These are phyloP conservation scores for Quillaja saponaria DNA, from an alignment of 306 rosid genomes.

Conservation along the genomic window DNA sequence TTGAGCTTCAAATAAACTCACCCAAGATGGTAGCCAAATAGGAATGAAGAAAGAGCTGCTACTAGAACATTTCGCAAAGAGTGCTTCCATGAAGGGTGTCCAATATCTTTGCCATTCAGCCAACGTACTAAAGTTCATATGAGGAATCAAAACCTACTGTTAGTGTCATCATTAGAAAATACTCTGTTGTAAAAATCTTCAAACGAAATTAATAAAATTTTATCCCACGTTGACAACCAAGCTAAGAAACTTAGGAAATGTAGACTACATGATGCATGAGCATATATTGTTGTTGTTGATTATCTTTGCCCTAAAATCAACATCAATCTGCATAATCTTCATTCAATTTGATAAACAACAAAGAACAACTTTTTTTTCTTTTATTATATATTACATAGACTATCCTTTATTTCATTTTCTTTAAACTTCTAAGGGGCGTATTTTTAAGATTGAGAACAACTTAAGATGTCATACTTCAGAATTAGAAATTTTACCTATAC, in stretches of 20 bases:
- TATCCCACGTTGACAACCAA: slow-evolving; percentile 6
- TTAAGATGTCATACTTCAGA: too few relatives aligned
- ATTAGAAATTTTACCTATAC: too few relatives aligned
- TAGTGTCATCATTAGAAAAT: slow-evolving; percentile 29
- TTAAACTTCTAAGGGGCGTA: too few relatives aligned
- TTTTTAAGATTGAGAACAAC: too few relatives aligned
- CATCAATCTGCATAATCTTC: not conserved
- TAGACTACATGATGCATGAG: slow-evolving; percentile 1
- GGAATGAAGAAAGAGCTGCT: slow-evolving; percentile 71
- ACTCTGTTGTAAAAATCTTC: not conserved
- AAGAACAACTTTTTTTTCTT: too few relatives aligned
- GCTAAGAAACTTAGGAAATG: not conserved
- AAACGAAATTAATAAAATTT: not conserved
- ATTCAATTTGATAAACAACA: too few relatives aligned
- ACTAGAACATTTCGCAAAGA: slow-evolving; percentile 66
- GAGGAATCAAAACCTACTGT: slow-evolving; percentile 30
- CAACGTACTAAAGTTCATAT: slow-evolving; percentile 39
- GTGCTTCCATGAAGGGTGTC: slow-evolving; percentile 59
- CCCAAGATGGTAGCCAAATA: slow-evolving; percentile 89
- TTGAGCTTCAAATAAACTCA: slow-evolving; percentile 38
- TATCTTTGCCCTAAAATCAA: slow-evolving; percentile 3
- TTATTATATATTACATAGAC: too few relatives aligned
- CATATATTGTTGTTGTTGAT: slow-evolving; percentile 15
- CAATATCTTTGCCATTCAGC: slow-evolving; percentile 46
- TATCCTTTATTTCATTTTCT: too few relatives aligned